A percentile compares a stretch with the other conserved stretches of the same genome.
Evolutionary conservation across 2,329 filamentous ascomycete genomes (phyloP).

Genomic region (Emmonsia crescens): DNA sequence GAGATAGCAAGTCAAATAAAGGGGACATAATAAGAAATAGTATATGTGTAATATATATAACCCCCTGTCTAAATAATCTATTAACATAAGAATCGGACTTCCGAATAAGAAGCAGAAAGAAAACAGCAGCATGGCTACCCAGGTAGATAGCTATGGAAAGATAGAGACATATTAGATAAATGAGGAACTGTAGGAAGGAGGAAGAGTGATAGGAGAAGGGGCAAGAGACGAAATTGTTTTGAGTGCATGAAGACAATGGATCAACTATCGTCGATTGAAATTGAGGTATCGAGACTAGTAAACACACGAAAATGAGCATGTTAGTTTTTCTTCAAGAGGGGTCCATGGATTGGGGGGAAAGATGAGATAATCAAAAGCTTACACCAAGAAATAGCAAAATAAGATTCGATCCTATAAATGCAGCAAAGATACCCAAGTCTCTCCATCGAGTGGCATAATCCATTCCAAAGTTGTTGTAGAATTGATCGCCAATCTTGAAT

Average conservation of each 20-base stretch:
- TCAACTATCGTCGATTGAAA: constrained; percentile 29
- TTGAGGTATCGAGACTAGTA: constrained; percentile 34
- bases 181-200: not conserved
- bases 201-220: not conserved
- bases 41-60: not conserved
- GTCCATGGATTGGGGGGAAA: no score
- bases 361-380: no score
- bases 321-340: no score
- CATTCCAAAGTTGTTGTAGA: constrained; percentile 58
- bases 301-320: not conserved
- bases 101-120: not conserved
- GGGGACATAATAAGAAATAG: not conserved
- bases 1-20: not conserved
- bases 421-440: constrained; percentile 66
- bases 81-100: not conserved
- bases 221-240: not conserved
- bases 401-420: constrained; percentile 69
- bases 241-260: no score
- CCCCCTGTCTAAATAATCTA: not conserved
- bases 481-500: constrained; percentile 68
- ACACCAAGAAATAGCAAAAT: constrained; percentile 50
- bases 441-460: constrained; percentile 63
- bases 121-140: not conserved
- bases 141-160: no score
- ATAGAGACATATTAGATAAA: not conserved